Percentiles rank a stretch among this genome's conserved stretches.
phyloP scores from a whole-genome alignment of 805 yeast genomes.

The Spathaspora sp. region DNA sequence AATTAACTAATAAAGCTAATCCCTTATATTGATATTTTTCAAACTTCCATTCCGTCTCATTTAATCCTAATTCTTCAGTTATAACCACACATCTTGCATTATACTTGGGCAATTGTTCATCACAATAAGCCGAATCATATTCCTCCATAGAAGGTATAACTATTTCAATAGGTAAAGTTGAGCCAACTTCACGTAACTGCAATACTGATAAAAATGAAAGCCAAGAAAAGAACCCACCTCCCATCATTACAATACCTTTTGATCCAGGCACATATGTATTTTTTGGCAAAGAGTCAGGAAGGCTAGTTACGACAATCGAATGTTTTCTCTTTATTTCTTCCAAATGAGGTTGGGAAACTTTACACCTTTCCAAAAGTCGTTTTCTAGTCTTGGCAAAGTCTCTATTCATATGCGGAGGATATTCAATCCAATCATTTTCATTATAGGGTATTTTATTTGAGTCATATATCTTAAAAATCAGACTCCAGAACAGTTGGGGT shows the following conservation, averaged over 20 bases:
- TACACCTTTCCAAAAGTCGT: neutral
- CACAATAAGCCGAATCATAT: conserved; percentile 42
- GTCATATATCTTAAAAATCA: neutral
- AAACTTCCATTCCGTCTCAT: conserved; percentile 17
- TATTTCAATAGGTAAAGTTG: conserved; percentile 46
- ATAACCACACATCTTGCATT: conserved; percentile 46
- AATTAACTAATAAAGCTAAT: conserved; percentile 59
- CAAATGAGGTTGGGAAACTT: conserved; percentile 10
- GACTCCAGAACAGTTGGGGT: neutral
- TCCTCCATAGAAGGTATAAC: conserved; percentile 41
- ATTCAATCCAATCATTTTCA: neutral
- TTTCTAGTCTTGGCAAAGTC: neutral
- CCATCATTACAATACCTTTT: conserved; percentile 45
- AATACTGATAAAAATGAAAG: conserved; percentile 43
- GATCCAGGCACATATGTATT: conserved; percentile 28
- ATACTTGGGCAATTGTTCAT: conserved; percentile 34
- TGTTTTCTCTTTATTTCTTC: conserved; percentile 10
- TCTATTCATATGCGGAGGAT: neutral
- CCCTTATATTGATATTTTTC: conserved; percentile 50
- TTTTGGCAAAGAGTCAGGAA: conserved; percentile 23
- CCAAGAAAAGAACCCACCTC: conserved; percentile 52
- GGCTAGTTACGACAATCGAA: conserved; percentile 2
- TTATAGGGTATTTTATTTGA: neutral
- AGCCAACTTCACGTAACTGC: conserved; percentile 42
- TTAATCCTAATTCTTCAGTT: conserved; percentile 19